Percentiles rank a stretch among this genome's conserved stretches.
phyloP scores from a whole-genome alignment of 129 eudicot genomes.

The Rutidosis leptorrhynchoides region DNA sequence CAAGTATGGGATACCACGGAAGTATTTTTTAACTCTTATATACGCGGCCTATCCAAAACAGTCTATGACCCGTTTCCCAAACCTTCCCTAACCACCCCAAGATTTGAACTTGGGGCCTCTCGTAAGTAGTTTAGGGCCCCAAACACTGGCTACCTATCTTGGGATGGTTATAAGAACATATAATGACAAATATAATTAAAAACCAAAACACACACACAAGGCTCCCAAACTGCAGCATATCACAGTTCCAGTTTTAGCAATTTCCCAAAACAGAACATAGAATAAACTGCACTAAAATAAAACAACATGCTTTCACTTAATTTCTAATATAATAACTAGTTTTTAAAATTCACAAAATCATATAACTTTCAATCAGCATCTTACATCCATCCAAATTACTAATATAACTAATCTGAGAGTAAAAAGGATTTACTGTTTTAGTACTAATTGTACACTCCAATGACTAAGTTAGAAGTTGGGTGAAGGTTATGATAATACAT shows the following conservation, averaged over 20 bases:
- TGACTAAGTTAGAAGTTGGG: background rate
- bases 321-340: background rate
- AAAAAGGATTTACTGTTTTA: background rate
- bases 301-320: background rate
- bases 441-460: background rate
- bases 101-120: too few species aligned
- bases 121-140: too few species aligned
- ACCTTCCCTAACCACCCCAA: too few species aligned
- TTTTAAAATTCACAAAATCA: background rate
- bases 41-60: too few species aligned
- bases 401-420: background rate
- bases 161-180: too few species aligned
- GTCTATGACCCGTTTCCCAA: too few species aligned
- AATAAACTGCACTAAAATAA: background rate
- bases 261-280: background rate
- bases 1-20: too few species aligned
- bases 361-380: background rate
- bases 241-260: background rate
- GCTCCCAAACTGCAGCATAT: constrained; percentile 2
- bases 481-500: background rate
- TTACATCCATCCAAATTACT: background rate
- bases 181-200: too few species aligned
- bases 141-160: too few species aligned
- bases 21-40: too few species aligned
- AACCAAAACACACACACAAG: constrained; percentile 4